Percentiles rank a stretch among this genome's conserved stretches.
Evolutionary conservation across 805 yeast genomes (phyloP).

Genomic region (Scheffersomyces ergatensis): DNA sequence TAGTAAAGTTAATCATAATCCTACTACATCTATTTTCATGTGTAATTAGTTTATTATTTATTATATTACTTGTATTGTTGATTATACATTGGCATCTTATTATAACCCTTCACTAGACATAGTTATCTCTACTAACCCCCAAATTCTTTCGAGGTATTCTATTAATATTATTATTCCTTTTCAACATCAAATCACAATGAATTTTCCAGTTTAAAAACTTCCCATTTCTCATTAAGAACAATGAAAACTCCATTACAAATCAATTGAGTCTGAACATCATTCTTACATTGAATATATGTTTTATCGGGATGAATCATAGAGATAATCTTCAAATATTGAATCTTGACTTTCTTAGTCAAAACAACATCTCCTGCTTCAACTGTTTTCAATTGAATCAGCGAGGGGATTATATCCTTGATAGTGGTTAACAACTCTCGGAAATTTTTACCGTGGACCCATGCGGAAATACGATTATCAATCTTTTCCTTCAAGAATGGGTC

Average conservation of each 20-base stretch:
- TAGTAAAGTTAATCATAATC: too few species aligned
- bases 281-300: conserved; percentile 41
- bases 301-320: conserved; percentile 85
- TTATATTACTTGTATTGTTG: too few species aligned
- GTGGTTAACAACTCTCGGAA: conserved; percentile 73
- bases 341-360: conserved; percentile 84
- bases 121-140: too few species aligned
- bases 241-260: conserved; percentile 87
- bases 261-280: conserved; percentile 70
- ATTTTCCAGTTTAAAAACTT: conserved; percentile 63
- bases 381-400: conserved; percentile 30
- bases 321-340: conserved; percentile 78
- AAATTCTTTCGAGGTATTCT: too few species aligned
- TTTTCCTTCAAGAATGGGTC: conserved; percentile 45
- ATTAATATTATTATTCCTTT: too few species aligned
- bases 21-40: too few species aligned
- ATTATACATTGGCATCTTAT: too few species aligned
- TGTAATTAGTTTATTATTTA: too few species aligned
- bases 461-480: conserved; percentile 6
- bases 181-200: conserved; percentile 13
- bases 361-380: conserved; percentile 56
- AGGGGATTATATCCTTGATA: conserved; percentile 61
- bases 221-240: conserved; percentile 87
- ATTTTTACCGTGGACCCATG: conserved; percentile 56
- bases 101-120: too few species aligned